Conservation (phyloP, 441 rosid genomes). For the Gossypium schwendimanii region DNA sequence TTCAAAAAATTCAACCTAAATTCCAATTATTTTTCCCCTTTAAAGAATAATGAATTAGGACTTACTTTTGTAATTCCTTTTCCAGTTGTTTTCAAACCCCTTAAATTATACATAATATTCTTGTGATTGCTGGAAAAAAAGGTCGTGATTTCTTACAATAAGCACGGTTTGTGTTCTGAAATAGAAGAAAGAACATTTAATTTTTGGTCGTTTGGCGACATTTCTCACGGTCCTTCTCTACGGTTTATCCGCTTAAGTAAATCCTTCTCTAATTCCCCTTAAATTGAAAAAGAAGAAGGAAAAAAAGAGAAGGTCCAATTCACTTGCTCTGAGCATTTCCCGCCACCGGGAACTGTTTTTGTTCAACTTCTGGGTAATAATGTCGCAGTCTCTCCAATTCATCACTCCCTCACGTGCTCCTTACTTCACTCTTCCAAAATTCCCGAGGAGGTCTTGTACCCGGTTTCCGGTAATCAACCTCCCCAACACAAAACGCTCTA, state of each 20-base stretch:
- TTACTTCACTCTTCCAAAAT: conserved; percentile 31
- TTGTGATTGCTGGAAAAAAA: too few species aligned
- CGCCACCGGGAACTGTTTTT: neutral
- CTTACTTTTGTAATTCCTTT: too few species aligned
- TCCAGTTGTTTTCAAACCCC: too few species aligned
- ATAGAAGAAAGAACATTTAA: too few species aligned
- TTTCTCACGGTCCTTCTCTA: conserved; percentile 21
- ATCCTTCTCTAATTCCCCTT: conserved; percentile 1
- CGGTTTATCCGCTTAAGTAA: conserved; percentile 38
- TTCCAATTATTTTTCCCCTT: too few species aligned
- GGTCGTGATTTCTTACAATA: too few species aligned
- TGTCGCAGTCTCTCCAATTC: conserved; percentile 69
- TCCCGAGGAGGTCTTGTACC: conserved; percentile 31
- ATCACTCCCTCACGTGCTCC: conserved; percentile 39
- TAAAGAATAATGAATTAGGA: too few species aligned
- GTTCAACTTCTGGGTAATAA: conserved; percentile 16
- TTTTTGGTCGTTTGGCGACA: conserved; percentile 24
- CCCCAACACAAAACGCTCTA: conserved; percentile 20
- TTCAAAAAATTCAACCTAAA: too few species aligned
- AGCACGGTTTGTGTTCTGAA: too few species aligned
- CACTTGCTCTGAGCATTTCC: neutral
- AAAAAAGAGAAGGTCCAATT: neutral
- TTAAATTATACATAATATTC: too few species aligned
- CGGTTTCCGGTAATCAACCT: conserved; percentile 24
- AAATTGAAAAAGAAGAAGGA: neutral